Percentiles rank a stretch among this genome's conserved stretches.
These are phyloP conservation scores for Pythium plurisporium DNA, from an alignment of 352 stramenopile species.

Conservation along the genomic window DNA sequence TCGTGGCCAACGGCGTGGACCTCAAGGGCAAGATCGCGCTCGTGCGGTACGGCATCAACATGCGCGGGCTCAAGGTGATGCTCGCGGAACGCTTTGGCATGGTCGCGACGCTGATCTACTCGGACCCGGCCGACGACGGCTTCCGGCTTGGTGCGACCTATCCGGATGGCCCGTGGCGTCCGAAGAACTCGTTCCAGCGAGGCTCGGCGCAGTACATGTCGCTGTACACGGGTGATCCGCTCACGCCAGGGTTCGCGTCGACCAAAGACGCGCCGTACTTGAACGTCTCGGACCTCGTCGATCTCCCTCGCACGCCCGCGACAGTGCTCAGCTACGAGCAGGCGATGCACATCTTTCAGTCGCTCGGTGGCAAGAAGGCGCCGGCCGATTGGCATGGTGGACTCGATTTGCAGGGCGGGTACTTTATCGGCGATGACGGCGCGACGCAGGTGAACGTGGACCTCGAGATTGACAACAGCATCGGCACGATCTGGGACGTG, in stretches of 20 bases:
- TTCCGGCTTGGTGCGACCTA: slow-evolving; percentile 62
- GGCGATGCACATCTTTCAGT: slow-evolving; percentile 65
- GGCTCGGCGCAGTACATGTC: slow-evolving; percentile 84
- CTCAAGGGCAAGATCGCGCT: slow-evolving; percentile 82
- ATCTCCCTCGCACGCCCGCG: slow-evolving; percentile 58
- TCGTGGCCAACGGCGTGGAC: slow-evolving; percentile 60
- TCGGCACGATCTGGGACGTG: slow-evolving; percentile 83
- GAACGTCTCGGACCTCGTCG: slow-evolving; percentile 26
- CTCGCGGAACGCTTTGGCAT: slow-evolving; percentile 75
- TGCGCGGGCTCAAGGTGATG: slow-evolving; percentile 81
- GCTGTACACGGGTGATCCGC: slow-evolving; percentile 69
- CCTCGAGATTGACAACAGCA: slow-evolving; percentile 71
- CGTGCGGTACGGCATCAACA: slow-evolving; percentile 75
- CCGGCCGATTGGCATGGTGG: slow-evolving; percentile 58
- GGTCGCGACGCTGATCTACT: slow-evolving; percentile 84
- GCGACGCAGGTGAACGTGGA: slow-evolving; percentile 56
- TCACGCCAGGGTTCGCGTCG: slow-evolving; percentile 31
- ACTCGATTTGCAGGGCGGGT: slow-evolving; percentile 49
- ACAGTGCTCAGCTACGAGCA: slow-evolving; percentile 82
- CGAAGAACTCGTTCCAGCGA: slow-evolving; percentile 74
- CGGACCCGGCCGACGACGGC: slow-evolving; percentile 83
- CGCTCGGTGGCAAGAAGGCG: slow-evolving; percentile 53
- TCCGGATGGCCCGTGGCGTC: slow-evolving; percentile 77
- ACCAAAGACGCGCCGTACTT: slow-evolving; percentile 17
- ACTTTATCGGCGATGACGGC: slow-evolving; percentile 67